phyloP scores from a whole-genome alignment of 371 early-diverging fungal genomes.

The Lichtheimia hyalospora region DNA sequence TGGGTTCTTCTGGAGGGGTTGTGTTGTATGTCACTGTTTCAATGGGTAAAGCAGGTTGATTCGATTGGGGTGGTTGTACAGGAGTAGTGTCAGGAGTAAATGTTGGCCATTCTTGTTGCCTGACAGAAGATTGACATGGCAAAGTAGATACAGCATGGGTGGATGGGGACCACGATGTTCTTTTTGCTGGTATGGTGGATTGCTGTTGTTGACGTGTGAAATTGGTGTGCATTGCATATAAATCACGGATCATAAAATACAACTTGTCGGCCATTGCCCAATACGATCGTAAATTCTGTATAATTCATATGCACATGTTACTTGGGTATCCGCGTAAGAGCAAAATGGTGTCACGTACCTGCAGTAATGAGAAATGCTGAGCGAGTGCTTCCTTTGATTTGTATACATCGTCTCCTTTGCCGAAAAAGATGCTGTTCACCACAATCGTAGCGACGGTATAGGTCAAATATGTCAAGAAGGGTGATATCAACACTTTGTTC shows the following conservation, averaged over 20 bases:
- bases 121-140: neutral
- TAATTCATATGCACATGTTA: too few relatives aligned
- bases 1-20: neutral
- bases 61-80: slow-evolving; percentile 1
- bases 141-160: neutral
- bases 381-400: slow-evolving; percentile 50
- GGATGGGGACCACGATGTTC: neutral
- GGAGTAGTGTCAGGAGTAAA: neutral
- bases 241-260: slow-evolving; percentile 60
- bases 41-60: neutral
- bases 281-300: slow-evolving; percentile 44
- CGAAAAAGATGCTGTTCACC: slow-evolving; percentile 53
- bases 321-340: neutral
- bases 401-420: slow-evolving; percentile 36
- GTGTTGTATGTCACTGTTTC: neutral
- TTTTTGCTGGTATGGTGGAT: slow-evolving; percentile 4
- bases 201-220: slow-evolving; percentile 13
- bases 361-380: slow-evolving; percentile 47
- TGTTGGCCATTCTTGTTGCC: slow-evolving; percentile 4
- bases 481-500: slow-evolving; percentile 30
- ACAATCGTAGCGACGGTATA: slow-evolving; percentile 60
- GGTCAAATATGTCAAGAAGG: slow-evolving; percentile 54
- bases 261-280: slow-evolving; percentile 68
- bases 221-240: slow-evolving; percentile 53
- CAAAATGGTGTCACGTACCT: slow-evolving; percentile 24